Base-by-base conservation (phyloP, 2,329 filamentous ascomycete species). In the Aspergillus glaucus region DNA sequence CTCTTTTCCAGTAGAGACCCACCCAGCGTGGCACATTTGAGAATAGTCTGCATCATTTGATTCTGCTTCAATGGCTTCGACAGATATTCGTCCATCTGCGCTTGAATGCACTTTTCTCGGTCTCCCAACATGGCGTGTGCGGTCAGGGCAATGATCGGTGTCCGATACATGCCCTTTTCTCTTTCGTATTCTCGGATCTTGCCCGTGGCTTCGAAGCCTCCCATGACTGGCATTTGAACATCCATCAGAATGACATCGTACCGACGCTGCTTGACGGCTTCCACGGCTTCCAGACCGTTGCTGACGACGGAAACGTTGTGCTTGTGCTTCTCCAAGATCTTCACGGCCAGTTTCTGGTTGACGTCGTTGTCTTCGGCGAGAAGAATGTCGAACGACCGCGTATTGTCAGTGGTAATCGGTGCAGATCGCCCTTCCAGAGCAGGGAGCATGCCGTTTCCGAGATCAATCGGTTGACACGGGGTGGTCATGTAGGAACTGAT, bases 171-270 rank as follows among this genome's bases (percentile, higher is more conserved):
- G 48, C 85, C 85, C 58, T 88, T 81, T 55, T 85, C 87, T 51
- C 86, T 84, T 69, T 98, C 93, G 68, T 92, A 97, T 67, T 96
- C 90, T 62, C 93, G 84, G 58, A 98, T 98, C 75, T 95, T 95
- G 58, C 85, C 88, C 4, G 93, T 98, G 12, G 93, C 91, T 72
- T 98, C 93, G 65, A 98, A 97, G 41, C 93, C 93, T 65, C 93
- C 93, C 91, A 97, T 97, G 62, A 97, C 87, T n/a, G 93, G 93
- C 93, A 98, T 98, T 68, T 97, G 93, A 15, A 98, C 93, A 65
- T 98, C 93, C 93, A 98, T 98, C 44, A 98, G 79, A 55, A 98
- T 93, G 53, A 95, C 88, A 68, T 98, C 93, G 67, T 94, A 98
- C 65, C 88, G 86, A 73, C 87, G 92, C 66, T 85, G 82, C 77